Conservation (phyloP, 129 eudicot genomes). For the Centella asiatica region DNA sequence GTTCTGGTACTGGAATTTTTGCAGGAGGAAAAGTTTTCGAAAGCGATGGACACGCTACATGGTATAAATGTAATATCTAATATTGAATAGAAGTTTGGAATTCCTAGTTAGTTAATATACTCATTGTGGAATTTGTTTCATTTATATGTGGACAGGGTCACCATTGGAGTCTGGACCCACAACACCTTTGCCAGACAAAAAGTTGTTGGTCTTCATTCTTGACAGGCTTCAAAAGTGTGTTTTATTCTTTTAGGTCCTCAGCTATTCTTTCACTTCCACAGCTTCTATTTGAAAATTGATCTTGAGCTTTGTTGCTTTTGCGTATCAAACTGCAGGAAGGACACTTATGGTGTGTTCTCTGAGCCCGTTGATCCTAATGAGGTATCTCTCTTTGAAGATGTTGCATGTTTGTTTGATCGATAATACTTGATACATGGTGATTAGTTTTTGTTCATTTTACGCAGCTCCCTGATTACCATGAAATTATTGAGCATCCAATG, state of each 20-base stretch:
- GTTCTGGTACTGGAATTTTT: slow-evolving; percentile 24
- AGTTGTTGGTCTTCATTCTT: slow-evolving; percentile 85
- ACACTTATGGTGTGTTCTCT: slow-evolving; percentile 84
- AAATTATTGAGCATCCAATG: slow-evolving; percentile 78
- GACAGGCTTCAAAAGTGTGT: slow-evolving; percentile 95
- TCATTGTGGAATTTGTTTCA: slow-evolving; percentile 12
- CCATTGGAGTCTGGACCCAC: slow-evolving; percentile 83
- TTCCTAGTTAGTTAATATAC: slow-evolving; percentile 22
- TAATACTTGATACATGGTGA: slow-evolving; percentile 5
- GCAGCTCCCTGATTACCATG: slow-evolving; percentile 94
- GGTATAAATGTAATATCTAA: slow-evolving; percentile 39
- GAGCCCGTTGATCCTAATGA: slow-evolving; percentile 88
- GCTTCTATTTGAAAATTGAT: slow-evolving; percentile 17
- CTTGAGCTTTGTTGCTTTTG: slow-evolving; percentile 8
- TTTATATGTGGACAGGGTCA: slow-evolving; percentile 71
- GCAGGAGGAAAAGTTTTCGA: slow-evolving; percentile 74
- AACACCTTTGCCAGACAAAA: slow-evolving; percentile 94
- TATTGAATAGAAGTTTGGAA: slow-evolving; percentile 23
- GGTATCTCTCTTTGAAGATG: slow-evolving; percentile 35
- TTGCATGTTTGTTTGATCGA: not conserved
- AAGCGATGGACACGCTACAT: slow-evolving; percentile 61
- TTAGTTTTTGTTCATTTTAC: slow-evolving; percentile 27
- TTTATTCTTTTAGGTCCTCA: slow-evolving; percentile 27
- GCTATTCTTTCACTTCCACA: slow-evolving; percentile 16
- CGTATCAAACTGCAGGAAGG: slow-evolving; percentile 62